Base-by-base conservation (phyloP, 257 asterid species). In the Ilex aquifolium region DNA sequence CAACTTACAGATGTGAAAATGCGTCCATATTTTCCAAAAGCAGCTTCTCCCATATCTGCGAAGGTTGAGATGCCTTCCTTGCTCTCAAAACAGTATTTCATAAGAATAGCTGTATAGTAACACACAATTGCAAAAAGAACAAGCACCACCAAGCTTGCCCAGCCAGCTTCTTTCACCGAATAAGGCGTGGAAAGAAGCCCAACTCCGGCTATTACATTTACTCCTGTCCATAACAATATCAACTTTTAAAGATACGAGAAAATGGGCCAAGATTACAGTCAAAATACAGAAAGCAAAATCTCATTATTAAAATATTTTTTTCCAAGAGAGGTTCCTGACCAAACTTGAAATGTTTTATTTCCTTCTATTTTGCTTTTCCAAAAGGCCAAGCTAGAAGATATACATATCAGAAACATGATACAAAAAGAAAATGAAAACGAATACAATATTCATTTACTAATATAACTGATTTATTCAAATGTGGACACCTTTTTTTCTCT, bases 11-110 rank as follows among this genome's bases (percentile, higher is more conserved):
- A 90, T 63, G 85, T 67, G 11, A 87, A n/a, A 65, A 90, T 67
- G 21, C 95, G 88, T 42, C 95, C 95, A 31, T 53, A 71, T 69
- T 66, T 85, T 57, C 97, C 97, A 67, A 85, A 83, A 49, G 97
- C 95, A 53, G 95, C 97, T 72, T 83, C 87, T 66, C 95, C 97
- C 65, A 90, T 83, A 71, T 90, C 97, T 13, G 95, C 92, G 68
- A 79, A 87, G 27, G 85, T 78, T 64, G 73, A 49, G 65, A 90
- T 87, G 61, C 87, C 88, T 66, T 77, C 80, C 57, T 64, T 72
- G 81, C 87, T 82, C 67, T 90, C 92, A 31, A 90, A 90, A 81
- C 92, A 83, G 66, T 69, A 68, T 65, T 77, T 87, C 95, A 90
- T 87, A 29, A 90, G 91, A 63, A 72, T 62, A 61, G 90, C 95